Conservation (phyloP, 1,139 yeast genomes). For the Kodamaea derodonti region DNA sequence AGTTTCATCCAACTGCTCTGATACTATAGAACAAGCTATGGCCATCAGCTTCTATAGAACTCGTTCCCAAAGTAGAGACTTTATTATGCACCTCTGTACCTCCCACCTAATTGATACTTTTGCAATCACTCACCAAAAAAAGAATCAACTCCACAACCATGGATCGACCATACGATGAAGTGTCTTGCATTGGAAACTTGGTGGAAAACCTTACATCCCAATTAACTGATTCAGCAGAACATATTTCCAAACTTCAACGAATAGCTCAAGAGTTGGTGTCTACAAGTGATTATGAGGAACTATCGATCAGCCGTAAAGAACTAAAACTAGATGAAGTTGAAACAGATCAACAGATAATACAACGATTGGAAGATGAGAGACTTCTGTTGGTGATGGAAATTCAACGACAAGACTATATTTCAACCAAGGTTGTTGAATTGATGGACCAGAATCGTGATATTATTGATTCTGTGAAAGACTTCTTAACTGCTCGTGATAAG, state of each 20-base stretch:
- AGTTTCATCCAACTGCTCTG: no score
- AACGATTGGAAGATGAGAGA: slow-evolving; percentile 32
- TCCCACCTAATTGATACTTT: no score
- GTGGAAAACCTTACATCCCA: slow-evolving; percentile 20
- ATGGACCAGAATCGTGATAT: slow-evolving; percentile 39
- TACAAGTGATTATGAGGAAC: slow-evolving; percentile 15
- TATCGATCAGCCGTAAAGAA: slow-evolving; percentile 2
- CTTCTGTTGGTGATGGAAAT: slow-evolving; percentile 37
- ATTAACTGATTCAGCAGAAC: slow-evolving; percentile 19
- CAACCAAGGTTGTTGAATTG: slow-evolving; percentile 31
- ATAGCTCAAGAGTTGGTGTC: slow-evolving; percentile 20
- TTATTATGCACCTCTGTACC: no score
- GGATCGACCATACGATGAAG: slow-evolving; percentile 23
- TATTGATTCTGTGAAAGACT: slow-evolving; percentile 36
- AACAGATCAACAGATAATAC: slow-evolving; percentile 13
- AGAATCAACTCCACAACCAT: slow-evolving; percentile 8
- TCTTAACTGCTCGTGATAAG: slow-evolving; percentile 22
- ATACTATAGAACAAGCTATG: no score
- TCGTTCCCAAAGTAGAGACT: no score
- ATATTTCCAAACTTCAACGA: slow-evolving; percentile 18
- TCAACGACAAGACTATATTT: slow-evolving; percentile 40
- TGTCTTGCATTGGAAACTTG: slow-evolving; percentile 19
- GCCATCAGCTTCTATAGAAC: no score
- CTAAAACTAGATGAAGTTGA: slow-evolving; percentile 1
- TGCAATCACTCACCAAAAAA: no score